Percentiles rank a stretch among this genome's conserved stretches.
phyloP scores from a whole-genome alignment of 352 stramenopile genomes.

The Phytophthora cactorum region DNA sequence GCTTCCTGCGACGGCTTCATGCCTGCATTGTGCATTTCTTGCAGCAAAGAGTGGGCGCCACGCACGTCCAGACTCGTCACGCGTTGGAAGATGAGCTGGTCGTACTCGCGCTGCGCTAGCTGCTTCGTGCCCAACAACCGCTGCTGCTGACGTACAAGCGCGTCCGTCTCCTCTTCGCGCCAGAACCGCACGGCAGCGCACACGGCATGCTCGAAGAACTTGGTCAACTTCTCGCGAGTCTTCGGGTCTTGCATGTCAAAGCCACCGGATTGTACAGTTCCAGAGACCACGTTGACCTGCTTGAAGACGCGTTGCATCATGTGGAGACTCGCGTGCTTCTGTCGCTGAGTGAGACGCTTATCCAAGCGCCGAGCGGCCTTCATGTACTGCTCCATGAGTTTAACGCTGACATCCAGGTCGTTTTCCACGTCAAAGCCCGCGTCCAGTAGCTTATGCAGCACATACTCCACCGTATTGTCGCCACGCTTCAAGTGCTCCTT shows the following conservation, averaged over 20 bases:
- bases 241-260: conserved; percentile 21
- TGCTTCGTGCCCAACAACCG: conserved; percentile 38
- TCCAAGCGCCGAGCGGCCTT: conserved; percentile 66
- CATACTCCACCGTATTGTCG: conserved; percentile 48
- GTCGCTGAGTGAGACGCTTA: conserved; percentile 52
- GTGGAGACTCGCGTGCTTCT: conserved; percentile 55
- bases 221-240: conserved; percentile 43
- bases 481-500: conserved; percentile 52
- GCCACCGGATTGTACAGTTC: conserved; percentile 19
- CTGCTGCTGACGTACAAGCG: conserved; percentile 62
- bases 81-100: conserved; percentile 72
- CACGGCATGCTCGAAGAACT: conserved; percentile 65
- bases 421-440: conserved; percentile 35
- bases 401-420: conserved; percentile 63
- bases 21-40: conserved; percentile 85
- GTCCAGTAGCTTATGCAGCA: conserved; percentile 54
- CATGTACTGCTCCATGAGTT: conserved; percentile 84
- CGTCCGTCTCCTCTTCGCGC: conserved; percentile 59
- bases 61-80: conserved; percentile 55
- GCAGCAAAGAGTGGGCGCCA: conserved; percentile 63
- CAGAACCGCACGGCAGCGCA: conserved; percentile 67
- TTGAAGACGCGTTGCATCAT: conserved; percentile 77
- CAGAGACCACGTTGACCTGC: conserved; percentile 48
- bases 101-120: conserved; percentile 58
- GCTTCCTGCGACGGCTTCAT: conserved; percentile 65